Conservation (phyloP, 176 grass and related monocot genomes). For the Paspalum vaginatum region DNA sequence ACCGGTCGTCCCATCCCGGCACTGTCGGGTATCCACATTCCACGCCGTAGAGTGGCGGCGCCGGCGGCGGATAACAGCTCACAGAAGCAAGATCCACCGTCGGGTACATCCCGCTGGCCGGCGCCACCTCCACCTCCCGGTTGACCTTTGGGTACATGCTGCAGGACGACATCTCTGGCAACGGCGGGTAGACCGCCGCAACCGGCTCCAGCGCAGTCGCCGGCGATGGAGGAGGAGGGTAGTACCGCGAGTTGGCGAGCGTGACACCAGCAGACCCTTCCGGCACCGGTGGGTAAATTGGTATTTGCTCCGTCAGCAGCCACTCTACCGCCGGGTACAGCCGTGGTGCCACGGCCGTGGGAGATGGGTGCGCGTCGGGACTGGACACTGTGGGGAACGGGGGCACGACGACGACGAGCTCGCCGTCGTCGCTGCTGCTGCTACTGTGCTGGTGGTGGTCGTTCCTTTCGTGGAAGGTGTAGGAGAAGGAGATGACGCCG, state of each 20-base stretch:
- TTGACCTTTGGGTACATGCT: constrained; percentile 19
- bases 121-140: not conserved
- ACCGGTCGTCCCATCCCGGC: constrained; percentile 37
- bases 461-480: constrained; percentile 30
- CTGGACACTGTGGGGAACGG: not conserved
- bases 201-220: not conserved
- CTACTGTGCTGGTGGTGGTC: not conserved
- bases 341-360: not conserved
- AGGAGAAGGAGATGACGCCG: constrained; percentile 63
- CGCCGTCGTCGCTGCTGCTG: not conserved
- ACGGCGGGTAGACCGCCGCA: constrained; percentile 11
- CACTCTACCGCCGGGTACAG: constrained; percentile 53
- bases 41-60: not conserved
- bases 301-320: constrained; percentile 9
- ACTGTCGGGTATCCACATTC: constrained; percentile 22
- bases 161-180: not conserved
- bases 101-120: constrained; percentile 34
- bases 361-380: not conserved
- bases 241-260: not conserved
- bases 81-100: constrained; percentile 40
- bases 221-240: constrained; percentile 1
- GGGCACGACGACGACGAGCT: not conserved
- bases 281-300: constrained; percentile 29
- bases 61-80: constrained; percentile 37
- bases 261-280: not conserved